phyloP scores from a whole-genome alignment of 257 asterid genomes.

The Ehretia macrophylla region DNA sequence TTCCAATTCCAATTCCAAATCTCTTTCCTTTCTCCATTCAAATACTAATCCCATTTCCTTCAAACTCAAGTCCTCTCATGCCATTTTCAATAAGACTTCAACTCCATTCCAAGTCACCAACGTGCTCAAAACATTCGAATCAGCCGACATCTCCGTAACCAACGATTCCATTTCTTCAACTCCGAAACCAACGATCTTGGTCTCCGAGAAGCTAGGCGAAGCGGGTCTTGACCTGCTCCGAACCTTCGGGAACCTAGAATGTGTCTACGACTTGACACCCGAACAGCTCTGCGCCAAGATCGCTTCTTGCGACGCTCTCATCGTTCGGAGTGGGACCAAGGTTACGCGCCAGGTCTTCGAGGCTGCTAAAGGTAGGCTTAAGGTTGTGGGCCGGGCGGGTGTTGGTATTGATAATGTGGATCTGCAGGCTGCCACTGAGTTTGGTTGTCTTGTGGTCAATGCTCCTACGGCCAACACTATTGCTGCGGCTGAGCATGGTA shows the following conservation, averaged over 20 bases:
- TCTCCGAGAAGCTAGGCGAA: constrained; percentile 93
- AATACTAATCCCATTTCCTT: constrained; percentile 2
- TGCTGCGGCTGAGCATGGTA: constrained; percentile 95
- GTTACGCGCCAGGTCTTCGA: constrained; percentile 88
- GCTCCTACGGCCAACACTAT: constrained; percentile 95
- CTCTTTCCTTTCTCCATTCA: constrained; percentile 3
- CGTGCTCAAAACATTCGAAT: constrained; percentile 38
- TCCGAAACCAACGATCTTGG: constrained; percentile 67
- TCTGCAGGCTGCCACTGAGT: constrained; percentile 94
- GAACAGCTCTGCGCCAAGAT: constrained; percentile 71
- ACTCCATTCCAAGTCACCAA: constrained; percentile 7
- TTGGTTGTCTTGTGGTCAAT: constrained; percentile 85
- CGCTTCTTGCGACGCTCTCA: constrained; percentile 64
- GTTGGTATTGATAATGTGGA: constrained; percentile 95
- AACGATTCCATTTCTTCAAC: constrained; percentile 21
- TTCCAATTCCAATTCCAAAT: background rate
- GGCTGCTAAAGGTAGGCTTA: constrained; percentile 72
- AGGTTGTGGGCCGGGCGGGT: constrained; percentile 92
- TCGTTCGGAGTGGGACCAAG: constrained; percentile 89
- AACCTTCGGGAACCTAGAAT: constrained; percentile 51
- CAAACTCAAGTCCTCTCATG: background rate
- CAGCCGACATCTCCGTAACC: constrained; percentile 32
- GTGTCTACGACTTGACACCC: constrained; percentile 57
- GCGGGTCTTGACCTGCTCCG: constrained; percentile 70
- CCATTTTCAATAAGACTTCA: background rate